These are phyloP conservation scores for Mayamaea pseudoterrestris DNA, from an alignment of 108 stramenopile species.

Conservation along the genomic window DNA sequence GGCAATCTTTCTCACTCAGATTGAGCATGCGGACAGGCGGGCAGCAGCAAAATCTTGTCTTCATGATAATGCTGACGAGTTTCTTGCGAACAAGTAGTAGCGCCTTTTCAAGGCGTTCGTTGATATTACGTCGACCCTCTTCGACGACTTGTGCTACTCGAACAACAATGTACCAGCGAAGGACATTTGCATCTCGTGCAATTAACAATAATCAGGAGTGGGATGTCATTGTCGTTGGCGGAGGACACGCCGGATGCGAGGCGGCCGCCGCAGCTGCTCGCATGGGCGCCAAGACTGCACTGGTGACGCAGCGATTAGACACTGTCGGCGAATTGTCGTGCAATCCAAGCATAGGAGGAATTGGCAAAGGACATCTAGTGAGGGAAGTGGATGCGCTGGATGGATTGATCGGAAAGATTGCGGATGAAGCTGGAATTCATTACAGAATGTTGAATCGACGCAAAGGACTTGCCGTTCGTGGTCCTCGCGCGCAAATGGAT, in stretches of 20 bases:
- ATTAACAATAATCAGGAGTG: conserved; percentile 7
- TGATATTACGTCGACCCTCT: no score
- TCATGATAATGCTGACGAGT: no score
- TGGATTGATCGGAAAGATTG: conserved; percentile 88
- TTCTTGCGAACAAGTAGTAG: no score
- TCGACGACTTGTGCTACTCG: no score
- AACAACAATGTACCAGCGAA: no score
- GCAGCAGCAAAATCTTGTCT: no score
- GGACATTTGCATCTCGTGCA: not conserved
- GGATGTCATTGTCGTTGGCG: conserved; percentile 94
- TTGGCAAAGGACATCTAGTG: conserved; percentile 97
- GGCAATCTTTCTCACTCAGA: no score
- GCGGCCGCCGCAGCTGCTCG: conserved; percentile 91
- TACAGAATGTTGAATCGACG: conserved; percentile 88
- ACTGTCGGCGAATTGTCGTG: conserved; percentile 93
- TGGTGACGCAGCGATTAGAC: conserved; percentile 84
- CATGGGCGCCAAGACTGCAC: conserved; percentile 83
- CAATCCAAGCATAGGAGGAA: conserved; percentile 98
- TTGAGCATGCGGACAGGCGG: no score
- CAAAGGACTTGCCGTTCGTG: conserved; percentile 86
- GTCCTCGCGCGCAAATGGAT: conserved; percentile 92
- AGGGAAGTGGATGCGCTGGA: conserved; percentile 94
- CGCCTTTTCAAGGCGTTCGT: no score
- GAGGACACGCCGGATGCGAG: conserved; percentile 97
- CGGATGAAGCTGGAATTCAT: conserved; percentile 91